phyloP scores from a whole-genome alignment of 2,329 filamentous ascomycete genomes.

The Cercospora janseana region DNA sequence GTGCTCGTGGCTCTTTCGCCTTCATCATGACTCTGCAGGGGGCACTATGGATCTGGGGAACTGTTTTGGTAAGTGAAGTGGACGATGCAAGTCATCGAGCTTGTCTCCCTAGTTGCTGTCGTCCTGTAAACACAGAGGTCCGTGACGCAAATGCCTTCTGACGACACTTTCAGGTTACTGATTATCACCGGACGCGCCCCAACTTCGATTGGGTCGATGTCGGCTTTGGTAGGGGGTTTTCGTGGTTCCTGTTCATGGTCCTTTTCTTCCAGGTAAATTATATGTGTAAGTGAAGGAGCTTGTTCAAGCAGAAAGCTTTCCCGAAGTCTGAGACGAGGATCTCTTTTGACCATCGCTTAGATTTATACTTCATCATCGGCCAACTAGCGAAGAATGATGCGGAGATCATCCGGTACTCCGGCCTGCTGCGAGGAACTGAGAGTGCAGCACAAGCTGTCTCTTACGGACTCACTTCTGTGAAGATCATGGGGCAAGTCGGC shows the following conservation, averaged over 20 bases:
- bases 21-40: conserved; percentile 59
- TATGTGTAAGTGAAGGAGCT: too few species aligned
- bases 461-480: conserved; percentile 64
- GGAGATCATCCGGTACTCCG: conserved; percentile 67
- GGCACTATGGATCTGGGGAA: conserved; percentile 71
- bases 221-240: conserved; percentile 66
- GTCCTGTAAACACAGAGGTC: too few species aligned
- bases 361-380: conserved; percentile 68
- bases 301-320: too few species aligned
- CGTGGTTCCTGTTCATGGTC: conserved; percentile 65
- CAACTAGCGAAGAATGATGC: conserved; percentile 61
- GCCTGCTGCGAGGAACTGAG: conserved; percentile 66
- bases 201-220: conserved; percentile 64
- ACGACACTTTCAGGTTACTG: too few species aligned
- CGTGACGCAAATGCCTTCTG: too few species aligned
- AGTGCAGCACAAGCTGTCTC: conserved; percentile 71
- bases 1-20: conserved; percentile 57
- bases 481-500: conserved; percentile 63
- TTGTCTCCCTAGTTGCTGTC: too few species aligned
- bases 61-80: too few species aligned
- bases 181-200: conserved; percentile 57
- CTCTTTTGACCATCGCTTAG: too few species aligned
- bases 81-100: too few species aligned
- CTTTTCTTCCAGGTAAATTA: conserved; percentile 72
- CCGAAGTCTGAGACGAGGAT: too few species aligned